These are phyloP conservation scores for Phaeosphaeriaceae sp. DNA, from an alignment of 2,329 filamentous ascomycete species.

Conservation along the genomic window DNA sequence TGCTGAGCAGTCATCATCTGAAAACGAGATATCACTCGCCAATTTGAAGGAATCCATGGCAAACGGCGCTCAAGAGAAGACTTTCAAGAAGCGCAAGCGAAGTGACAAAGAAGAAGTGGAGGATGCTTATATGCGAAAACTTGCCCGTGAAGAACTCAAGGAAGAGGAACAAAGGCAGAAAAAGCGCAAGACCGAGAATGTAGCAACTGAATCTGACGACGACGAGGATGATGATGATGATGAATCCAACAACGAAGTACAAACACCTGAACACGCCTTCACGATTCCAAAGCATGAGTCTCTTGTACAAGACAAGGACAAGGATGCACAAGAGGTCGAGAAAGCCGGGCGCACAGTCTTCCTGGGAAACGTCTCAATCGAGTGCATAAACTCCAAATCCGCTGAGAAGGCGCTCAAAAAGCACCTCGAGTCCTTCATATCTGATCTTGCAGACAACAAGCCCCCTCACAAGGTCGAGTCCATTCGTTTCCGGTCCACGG, in stretches of 20 bases:
- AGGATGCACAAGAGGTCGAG: constrained; percentile 68
- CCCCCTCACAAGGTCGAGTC: constrained; percentile 79
- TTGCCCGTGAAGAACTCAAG: constrained; percentile 58
- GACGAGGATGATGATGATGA: constrained; percentile 34
- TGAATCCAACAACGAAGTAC: constrained; percentile 27
- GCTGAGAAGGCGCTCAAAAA: constrained; percentile 78
- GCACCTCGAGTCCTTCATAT: constrained; percentile 79
- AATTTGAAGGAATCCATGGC: constrained; percentile 33
- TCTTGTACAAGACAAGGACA: constrained; percentile 46
- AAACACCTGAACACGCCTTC: constrained; percentile 60
- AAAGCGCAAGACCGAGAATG: constrained; percentile 43
- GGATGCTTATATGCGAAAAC: constrained; percentile 70
- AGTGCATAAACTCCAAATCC: constrained; percentile 81
- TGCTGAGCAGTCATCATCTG: constrained; percentile 19
- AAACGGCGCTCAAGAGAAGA: constrained; percentile 37
- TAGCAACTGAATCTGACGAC: constrained; percentile 15
- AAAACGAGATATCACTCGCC: constrained; percentile 32
- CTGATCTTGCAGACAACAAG: constrained; percentile 54
- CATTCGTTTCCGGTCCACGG: constrained; percentile 90
- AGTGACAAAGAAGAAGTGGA: constrained; percentile 71
- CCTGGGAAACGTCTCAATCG: constrained; percentile 84
- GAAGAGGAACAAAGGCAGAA: constrained; percentile 49
- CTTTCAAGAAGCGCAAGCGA: constrained; percentile 54
- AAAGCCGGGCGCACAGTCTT: constrained; percentile 92
- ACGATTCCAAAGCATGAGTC: constrained; percentile 59